These are phyloP conservation scores for Macrolepiota dolichaula DNA, from an alignment of 768 basidiomycete genomes.

Conservation along the genomic window DNA sequence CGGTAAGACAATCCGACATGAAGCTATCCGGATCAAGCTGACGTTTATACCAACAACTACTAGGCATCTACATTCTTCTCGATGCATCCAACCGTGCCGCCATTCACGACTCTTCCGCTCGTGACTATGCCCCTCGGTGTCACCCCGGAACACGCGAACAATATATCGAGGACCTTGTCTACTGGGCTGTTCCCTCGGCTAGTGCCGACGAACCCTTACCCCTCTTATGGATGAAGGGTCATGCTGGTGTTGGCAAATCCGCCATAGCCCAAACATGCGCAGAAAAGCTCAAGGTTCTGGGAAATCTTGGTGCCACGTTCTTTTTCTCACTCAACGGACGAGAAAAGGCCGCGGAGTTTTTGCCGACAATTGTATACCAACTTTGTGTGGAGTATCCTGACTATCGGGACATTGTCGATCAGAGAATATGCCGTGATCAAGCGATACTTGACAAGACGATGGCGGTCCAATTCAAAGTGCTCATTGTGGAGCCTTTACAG, in stretches of 20 bases:
- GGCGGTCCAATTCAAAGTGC: background rate
- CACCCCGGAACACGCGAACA: slow-evolving; percentile 6
- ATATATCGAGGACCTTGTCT: slow-evolving; percentile 7
- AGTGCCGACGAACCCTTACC: background rate
- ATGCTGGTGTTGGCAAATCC: background rate
- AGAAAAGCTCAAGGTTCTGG: background rate
- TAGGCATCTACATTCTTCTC: background rate
- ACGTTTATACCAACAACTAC: no score
- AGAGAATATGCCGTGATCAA: background rate
- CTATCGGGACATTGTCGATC: background rate
- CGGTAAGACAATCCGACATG: no score
- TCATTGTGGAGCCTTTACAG: background rate
- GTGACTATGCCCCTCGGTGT: slow-evolving; percentile 9
- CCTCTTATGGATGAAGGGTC: background rate
- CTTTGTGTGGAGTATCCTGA: background rate
- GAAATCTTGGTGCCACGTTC: slow-evolving; percentile 8
- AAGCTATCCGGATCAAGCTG: no score
- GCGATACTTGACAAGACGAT: background rate
- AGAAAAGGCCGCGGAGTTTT: background rate
- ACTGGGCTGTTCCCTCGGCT: background rate
- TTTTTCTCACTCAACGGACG: slow-evolving; percentile 5
- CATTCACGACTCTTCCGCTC: background rate
- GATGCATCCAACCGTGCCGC: background rate
- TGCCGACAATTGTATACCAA: slow-evolving; percentile 8
- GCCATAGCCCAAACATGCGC: slow-evolving; percentile 5